phyloP scores from a whole-genome alignment of 805 yeast genomes.

The Millerozyma miso region DNA sequence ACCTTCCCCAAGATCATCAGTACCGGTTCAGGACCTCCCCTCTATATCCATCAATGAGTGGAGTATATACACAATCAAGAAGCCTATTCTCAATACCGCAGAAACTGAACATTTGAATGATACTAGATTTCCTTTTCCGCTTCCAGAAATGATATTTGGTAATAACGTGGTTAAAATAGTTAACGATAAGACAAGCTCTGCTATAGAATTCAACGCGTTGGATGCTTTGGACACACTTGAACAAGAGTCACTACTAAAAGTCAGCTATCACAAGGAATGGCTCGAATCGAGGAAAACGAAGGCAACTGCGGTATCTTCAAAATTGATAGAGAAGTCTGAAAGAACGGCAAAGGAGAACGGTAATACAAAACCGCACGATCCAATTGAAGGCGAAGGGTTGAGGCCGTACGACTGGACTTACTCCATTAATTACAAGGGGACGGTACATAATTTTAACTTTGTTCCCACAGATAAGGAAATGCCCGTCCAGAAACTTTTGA shows the following conservation, averaged over 20 bases:
- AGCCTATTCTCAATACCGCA: conserved; percentile 68
- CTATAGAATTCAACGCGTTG: conserved; percentile 67
- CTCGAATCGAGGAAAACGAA: conserved; percentile 31
- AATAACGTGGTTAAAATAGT: conserved; percentile 60
- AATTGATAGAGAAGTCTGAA: conserved; percentile 15
- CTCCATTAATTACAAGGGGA: conserved; percentile 74
- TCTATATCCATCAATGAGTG: conserved; percentile 69
- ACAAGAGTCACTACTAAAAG: conserved; percentile 41
- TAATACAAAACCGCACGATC: conserved; percentile 31
- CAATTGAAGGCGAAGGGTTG: conserved; percentile 51
- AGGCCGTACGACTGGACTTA: conserved; percentile 98
- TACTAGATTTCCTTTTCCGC: conserved; percentile 60
- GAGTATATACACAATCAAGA: conserved; percentile 68
- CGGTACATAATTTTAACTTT: conserved; percentile 24
- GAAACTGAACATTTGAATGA: conserved; percentile 72
- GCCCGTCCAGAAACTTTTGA: conserved; percentile 66
- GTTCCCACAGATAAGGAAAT: conserved; percentile 30
- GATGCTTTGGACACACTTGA: conserved; percentile 56
- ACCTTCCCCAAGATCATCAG: conserved; percentile 68
- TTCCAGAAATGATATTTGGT: conserved; percentile 98
- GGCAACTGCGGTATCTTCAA: conserved; percentile 14
- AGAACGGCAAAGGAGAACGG: conserved; percentile 22
- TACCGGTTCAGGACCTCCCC: conserved; percentile 63
- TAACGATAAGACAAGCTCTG: conserved; percentile 31
- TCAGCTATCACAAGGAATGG: conserved; percentile 89